Evolutionary conservation across 2,329 filamentous ascomycete species (phyloP).

Genomic region (Alternaria sp.): DNA sequence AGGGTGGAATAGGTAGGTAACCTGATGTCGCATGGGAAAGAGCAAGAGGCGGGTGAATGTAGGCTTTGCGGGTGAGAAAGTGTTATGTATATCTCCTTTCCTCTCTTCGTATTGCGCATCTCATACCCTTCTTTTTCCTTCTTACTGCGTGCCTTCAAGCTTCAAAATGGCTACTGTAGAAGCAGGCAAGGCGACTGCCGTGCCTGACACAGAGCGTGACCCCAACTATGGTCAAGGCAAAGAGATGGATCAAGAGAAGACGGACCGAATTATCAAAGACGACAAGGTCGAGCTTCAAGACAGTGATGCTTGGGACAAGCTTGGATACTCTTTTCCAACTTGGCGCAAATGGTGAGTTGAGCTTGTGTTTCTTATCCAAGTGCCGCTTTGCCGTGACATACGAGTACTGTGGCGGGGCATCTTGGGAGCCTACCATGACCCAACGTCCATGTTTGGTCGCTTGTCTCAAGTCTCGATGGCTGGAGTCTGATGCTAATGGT

Average conservation of each 20-base stretch:
- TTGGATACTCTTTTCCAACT: constrained; percentile 57
- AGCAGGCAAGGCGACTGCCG: constrained; percentile 21
- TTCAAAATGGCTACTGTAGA: constrained; percentile 22
- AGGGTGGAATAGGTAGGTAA: constrained; percentile 1
- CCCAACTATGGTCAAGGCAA: constrained; percentile 30
- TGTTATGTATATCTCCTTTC: neutral
- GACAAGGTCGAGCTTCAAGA: constrained; percentile 51
- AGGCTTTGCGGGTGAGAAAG: neutral
- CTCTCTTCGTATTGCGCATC: neutral
- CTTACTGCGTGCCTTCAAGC: neutral
- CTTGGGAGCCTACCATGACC: neutral
- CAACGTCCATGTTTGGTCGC: neutral
- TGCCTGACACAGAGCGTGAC: constrained; percentile 37
- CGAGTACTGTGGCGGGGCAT: neutral
- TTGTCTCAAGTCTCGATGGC: neutral
- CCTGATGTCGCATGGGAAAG: constrained; percentile 1
- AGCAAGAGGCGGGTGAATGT: neutral
- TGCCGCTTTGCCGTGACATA: constrained; percentile 36
- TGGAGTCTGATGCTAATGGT: neutral
- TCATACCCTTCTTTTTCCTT: neutral
- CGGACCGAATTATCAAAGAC: constrained; percentile 34
- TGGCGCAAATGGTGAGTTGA: constrained; percentile 55
- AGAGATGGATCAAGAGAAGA: constrained; percentile 25
- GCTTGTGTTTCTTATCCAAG: constrained; percentile 1
- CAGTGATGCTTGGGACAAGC: constrained; percentile 51